A percentile compares a stretch with the other conserved stretches of the same genome.
phyloP scores from a whole-genome alignment of 1,284 basidiomycete species.

The Cryptococcus hybrid region DNA sequence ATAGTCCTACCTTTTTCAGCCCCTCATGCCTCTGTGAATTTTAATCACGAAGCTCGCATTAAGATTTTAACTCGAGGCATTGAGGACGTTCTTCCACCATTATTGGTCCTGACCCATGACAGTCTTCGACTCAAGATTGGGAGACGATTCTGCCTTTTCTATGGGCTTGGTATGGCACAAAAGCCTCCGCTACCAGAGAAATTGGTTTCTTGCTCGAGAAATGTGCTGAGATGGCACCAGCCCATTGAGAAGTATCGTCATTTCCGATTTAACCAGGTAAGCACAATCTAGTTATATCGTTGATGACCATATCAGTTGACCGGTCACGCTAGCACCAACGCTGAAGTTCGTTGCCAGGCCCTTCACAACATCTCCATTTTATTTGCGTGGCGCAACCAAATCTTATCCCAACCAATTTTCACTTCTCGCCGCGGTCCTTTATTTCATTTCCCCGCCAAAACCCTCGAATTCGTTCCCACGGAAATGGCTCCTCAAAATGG shows the following conservation, averaged over 20 bases:
- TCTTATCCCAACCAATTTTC: conserved; percentile 31
- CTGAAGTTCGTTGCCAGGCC: conserved; percentile 13
- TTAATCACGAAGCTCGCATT: background rate
- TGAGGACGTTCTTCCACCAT: background rate
- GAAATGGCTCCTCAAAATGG: conserved; percentile 42
- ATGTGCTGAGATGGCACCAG: conserved; percentile 33
- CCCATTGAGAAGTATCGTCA: conserved; percentile 16
- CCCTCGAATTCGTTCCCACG: conserved; percentile 37
- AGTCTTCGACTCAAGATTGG: conserved; percentile 35
- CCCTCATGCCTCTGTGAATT: background rate
- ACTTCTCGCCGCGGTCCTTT: conserved; percentile 31
- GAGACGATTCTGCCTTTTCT: conserved; percentile 22
- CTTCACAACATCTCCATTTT: conserved; percentile 27
- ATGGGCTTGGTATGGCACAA: conserved; percentile 25
- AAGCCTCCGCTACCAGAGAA: conserved; percentile 4
- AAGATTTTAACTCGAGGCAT: background rate
- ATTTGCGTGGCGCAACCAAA: conserved; percentile 39
- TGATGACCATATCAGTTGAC: background rate
- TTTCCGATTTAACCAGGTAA: conserved; percentile 26
- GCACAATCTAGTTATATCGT: background rate
- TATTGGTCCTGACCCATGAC: conserved; percentile 31
- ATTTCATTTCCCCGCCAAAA: conserved; percentile 33
- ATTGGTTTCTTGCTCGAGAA: conserved; percentile 39
- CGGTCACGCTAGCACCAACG: background rate
- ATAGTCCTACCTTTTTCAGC: background rate